Percentiles rank a stretch among this genome's conserved stretches.
Conservation (phyloP, 23 red algal genomes). For the Chondrus crispus region DNA sequence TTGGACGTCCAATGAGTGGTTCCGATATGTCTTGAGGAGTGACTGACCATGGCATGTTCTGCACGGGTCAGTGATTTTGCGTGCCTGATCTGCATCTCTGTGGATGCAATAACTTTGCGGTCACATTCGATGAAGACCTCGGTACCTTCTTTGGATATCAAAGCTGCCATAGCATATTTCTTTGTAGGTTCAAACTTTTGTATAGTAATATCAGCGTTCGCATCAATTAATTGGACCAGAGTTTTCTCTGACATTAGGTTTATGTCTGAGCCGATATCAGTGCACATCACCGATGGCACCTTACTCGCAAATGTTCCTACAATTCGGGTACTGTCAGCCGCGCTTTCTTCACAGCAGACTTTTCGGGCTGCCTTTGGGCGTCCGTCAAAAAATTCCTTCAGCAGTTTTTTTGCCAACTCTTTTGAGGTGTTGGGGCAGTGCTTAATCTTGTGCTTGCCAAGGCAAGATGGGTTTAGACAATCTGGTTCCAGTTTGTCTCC, state of each 20-base stretch:
- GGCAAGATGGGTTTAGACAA: background rate
- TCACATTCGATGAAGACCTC: background rate
- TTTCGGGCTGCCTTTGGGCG: too few relatives aligned
- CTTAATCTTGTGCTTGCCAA: background rate
- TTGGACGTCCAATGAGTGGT: background rate
- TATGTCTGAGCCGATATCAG: background rate
- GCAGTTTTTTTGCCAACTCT: background rate
- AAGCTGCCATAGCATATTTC: background rate
- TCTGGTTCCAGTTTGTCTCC: background rate
- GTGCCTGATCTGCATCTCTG: background rate
- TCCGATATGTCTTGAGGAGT: background rate
- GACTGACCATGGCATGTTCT: background rate
- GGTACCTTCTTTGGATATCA: background rate
- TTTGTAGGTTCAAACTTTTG: background rate
- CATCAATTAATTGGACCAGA: background rate
- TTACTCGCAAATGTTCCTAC: background rate
- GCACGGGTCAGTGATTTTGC: background rate
- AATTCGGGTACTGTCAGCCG: background rate
- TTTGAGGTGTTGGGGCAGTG: background rate
- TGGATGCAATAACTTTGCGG: background rate
- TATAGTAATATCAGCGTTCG: background rate
- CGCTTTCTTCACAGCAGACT: too few relatives aligned
- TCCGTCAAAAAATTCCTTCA: too few relatives aligned
- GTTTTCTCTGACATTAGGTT: background rate
- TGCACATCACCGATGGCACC: background rate